Conservation (phyloP, 2,329 filamentous ascomycete species). For the Xylariaceae sp. region DNA sequence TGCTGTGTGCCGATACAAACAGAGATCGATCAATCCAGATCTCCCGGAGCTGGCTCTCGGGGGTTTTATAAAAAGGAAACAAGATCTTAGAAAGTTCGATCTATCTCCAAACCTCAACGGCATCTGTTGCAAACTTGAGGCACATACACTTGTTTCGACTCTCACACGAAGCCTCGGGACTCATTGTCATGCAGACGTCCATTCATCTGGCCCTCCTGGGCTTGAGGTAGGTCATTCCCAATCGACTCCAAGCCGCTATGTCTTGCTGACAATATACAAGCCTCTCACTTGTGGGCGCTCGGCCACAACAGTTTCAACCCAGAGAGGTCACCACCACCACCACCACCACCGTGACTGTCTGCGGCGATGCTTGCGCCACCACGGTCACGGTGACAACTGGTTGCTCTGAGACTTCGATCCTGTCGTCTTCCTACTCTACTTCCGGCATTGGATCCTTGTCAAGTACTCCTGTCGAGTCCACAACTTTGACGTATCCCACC, state of each 20-base stretch:
- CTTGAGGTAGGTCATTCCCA: conserved; percentile 17
- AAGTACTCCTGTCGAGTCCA: conserved; percentile 7
- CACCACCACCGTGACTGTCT: conserved; percentile 22
- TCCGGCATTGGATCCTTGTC: conserved; percentile 11
- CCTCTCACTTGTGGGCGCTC: conserved; percentile 16
- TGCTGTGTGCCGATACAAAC: conserved; percentile 11
- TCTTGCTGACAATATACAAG: conserved; percentile 18
- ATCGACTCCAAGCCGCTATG: background rate
- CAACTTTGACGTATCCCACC: conserved; percentile 5
- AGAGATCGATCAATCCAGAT: conserved; percentile 1
- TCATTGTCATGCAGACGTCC: conserved; percentile 18
- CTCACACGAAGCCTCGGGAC: too few relatives aligned
- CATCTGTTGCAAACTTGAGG: background rate
- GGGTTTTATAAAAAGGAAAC: too few relatives aligned
- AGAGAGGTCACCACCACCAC: conserved; percentile 19
- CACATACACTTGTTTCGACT: background rate
- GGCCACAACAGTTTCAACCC: conserved; percentile 13
- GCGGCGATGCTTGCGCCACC: conserved; percentile 21
- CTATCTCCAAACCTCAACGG: conserved; percentile 8
- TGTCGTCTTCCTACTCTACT: background rate
- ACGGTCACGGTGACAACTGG: conserved; percentile 23
- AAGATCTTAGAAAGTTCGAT: background rate
- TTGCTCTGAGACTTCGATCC: conserved; percentile 17
- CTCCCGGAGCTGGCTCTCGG: too few relatives aligned
- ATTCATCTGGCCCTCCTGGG: conserved; percentile 21